phyloP scores from a whole-genome alignment of 257 asterid species.

The Fraxinus anomala region DNA sequence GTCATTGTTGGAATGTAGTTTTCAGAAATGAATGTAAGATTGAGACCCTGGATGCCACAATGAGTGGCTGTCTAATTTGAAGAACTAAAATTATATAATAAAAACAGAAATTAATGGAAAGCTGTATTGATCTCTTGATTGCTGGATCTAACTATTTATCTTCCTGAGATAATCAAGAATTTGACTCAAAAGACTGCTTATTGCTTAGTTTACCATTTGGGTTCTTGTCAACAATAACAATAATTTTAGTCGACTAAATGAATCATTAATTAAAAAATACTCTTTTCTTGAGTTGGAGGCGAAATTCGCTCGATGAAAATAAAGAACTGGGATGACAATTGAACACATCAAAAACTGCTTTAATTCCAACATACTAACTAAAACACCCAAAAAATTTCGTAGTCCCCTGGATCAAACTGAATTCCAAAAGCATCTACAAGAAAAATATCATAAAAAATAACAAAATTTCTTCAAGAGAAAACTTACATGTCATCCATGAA shows the following conservation, averaged over 20 bases:
- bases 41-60: slow-evolving; percentile 25
- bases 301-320: not conserved
- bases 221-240: not conserved
- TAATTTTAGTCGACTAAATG: not conserved
- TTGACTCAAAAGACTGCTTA: not conserved
- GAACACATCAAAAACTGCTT: not conserved
- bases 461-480: not conserved
- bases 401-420: not conserved
- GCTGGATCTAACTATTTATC: slow-evolving; percentile 19
- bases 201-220: not conserved
- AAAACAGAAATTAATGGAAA: slow-evolving; percentile 10
- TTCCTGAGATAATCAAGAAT: slow-evolving; percentile 30
- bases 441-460: not conserved
- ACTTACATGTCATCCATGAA: slow-evolving; percentile 97
- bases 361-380: not conserved
- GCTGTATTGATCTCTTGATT: slow-evolving; percentile 15
- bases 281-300: not conserved
- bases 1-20: slow-evolving; percentile 42
- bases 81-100: not conserved
- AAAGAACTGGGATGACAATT: not conserved
- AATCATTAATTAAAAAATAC: too few species aligned
- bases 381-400: not conserved
- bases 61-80: slow-evolving; percentile 30
- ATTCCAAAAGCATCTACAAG: not conserved
- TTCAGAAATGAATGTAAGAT: slow-evolving; percentile 51